Conservation (phyloP, 2,329 filamentous ascomycete genomes). For the Phyllosticta citriasiana region DNA sequence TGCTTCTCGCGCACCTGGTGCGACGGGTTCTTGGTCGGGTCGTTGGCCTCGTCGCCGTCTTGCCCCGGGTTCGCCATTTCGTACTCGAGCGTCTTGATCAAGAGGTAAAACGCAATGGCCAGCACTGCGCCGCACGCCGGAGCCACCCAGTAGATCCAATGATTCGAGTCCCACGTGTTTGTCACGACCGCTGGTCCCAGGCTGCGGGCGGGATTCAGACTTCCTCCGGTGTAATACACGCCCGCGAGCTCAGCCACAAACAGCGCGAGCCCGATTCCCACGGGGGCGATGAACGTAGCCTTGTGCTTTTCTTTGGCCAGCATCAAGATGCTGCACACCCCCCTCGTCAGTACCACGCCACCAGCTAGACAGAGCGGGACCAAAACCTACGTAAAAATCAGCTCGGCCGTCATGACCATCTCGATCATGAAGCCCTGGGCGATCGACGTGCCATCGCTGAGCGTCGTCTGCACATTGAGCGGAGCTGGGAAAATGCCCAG, state of each 20-base stretch:
- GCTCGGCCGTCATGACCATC: conserved; percentile 29
- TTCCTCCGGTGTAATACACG: conserved; percentile 36
- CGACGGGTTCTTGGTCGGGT: conserved; percentile 10
- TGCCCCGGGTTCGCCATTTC: conserved; percentile 33
- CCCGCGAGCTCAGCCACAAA: conserved; percentile 15
- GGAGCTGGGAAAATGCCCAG: conserved; percentile 22
- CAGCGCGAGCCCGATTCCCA: conserved; percentile 17
- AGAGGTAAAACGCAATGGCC: conserved; percentile 29
- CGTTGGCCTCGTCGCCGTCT: conserved; percentile 24
- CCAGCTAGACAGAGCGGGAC: conserved; percentile 17
- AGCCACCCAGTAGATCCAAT: conserved; percentile 42
- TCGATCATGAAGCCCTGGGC: conserved; percentile 30
- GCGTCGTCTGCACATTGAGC: conserved; percentile 23
- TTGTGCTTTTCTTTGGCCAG: conserved; percentile 23
- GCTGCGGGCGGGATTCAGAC: conserved; percentile 36
- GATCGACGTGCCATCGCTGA: conserved; percentile 22
- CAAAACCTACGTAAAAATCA: conserved; percentile 26
- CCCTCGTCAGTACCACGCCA: conserved; percentile 18
- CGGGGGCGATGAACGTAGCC: conserved; percentile 18
- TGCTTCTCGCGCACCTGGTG: conserved; percentile 10
- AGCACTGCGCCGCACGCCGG: conserved; percentile 30
- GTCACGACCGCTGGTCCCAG: conserved; percentile 36
- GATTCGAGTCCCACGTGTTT: conserved; percentile 29
- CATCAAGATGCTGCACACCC: conserved; percentile 19
- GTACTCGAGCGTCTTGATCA: conserved; percentile 32